These are phyloP conservation scores for Fusarium marasasianum DNA, from an alignment of 2,329 filamentous ascomycete genomes.

Conservation along the genomic window DNA sequence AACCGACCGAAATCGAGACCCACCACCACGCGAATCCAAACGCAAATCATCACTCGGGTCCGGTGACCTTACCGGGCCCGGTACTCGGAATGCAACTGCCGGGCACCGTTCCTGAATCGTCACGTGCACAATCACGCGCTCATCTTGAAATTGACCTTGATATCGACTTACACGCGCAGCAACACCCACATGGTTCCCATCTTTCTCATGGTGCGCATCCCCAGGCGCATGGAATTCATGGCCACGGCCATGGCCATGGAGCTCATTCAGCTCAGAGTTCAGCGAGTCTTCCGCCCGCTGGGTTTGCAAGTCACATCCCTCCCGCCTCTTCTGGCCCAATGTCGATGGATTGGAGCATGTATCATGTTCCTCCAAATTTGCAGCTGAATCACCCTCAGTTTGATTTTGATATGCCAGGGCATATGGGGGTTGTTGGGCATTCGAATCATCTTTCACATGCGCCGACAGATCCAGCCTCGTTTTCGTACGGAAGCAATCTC, in stretches of 20 bases:
- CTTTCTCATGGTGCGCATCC: constrained; percentile 1
- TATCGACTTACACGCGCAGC: constrained; percentile 33
- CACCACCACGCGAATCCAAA: constrained; percentile 28
- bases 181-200: constrained; percentile 18
- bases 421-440: constrained; percentile 30
- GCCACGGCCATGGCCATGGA: constrained; percentile 18
- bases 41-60: neutral
- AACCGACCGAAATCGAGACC: constrained; percentile 37
- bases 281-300: constrained; percentile 15
- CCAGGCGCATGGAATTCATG: constrained; percentile 19
- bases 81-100: constrained; percentile 33
- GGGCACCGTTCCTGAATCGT: constrained; percentile 8
- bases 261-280: constrained; percentile 26
- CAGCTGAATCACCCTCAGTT: constrained; percentile 33
- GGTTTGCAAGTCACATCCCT: constrained; percentile 28
- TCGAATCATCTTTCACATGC: constrained; percentile 32
- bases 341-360: constrained; percentile 39
- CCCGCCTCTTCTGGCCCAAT: constrained; percentile 24
- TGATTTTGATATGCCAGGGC: constrained; percentile 37
- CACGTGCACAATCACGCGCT: constrained; percentile 1
- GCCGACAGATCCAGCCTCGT: constrained; percentile 21
- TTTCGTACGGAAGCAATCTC: constrained; percentile 32
- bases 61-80: constrained; percentile 22
- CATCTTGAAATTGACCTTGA: constrained; percentile 18
- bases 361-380: constrained; percentile 26